These are phyloP conservation scores for Cystofilobasidium capitatum DNA, from an alignment of 768 basidiomycete species.

Conservation along the genomic window DNA sequence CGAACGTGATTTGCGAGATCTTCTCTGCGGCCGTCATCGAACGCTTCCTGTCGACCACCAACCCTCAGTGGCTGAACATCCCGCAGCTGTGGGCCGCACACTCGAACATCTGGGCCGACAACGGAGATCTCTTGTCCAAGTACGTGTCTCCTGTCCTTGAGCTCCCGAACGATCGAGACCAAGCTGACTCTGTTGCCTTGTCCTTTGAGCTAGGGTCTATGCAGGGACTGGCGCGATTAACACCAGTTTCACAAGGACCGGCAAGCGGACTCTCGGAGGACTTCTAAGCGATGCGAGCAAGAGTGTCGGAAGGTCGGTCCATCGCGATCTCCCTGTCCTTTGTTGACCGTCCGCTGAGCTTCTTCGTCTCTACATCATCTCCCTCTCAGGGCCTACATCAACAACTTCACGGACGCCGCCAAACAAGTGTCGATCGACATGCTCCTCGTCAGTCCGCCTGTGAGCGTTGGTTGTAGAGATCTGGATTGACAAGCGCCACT, in stretches of 20 bases:
- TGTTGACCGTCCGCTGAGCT: neutral
- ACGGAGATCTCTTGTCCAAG: constrained; percentile 74
- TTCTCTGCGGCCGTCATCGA: constrained; percentile 16
- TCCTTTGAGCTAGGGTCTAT: constrained; percentile 55
- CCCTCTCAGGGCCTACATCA: constrained; percentile 73
- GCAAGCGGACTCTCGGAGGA: constrained; percentile 89
- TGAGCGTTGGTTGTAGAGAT: too few species aligned
- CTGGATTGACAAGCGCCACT: too few species aligned
- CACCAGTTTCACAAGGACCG: constrained; percentile 87
- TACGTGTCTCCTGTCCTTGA: neutral
- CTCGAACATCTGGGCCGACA: constrained; percentile 85
- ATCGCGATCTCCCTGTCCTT: neutral
- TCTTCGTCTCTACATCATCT: neutral
- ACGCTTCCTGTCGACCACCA: constrained; percentile 16
- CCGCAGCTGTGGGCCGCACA: constrained; percentile 68
- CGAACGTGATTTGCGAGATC: constrained; percentile 47
- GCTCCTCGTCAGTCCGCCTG: constrained; percentile 62
- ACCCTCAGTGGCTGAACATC: constrained; percentile 16
- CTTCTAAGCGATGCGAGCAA: constrained; percentile 94
- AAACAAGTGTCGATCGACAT: constrained; percentile 94
- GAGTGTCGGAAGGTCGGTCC: constrained; percentile 47
- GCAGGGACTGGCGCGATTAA: constrained; percentile 73
- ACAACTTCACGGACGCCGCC: constrained; percentile 90
- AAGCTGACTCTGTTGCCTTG: neutral
- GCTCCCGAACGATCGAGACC: too few species aligned